Evolutionary conservation across 805 yeast species (phyloP).

Genomic region (Lipomyces oligophaga): DNA sequence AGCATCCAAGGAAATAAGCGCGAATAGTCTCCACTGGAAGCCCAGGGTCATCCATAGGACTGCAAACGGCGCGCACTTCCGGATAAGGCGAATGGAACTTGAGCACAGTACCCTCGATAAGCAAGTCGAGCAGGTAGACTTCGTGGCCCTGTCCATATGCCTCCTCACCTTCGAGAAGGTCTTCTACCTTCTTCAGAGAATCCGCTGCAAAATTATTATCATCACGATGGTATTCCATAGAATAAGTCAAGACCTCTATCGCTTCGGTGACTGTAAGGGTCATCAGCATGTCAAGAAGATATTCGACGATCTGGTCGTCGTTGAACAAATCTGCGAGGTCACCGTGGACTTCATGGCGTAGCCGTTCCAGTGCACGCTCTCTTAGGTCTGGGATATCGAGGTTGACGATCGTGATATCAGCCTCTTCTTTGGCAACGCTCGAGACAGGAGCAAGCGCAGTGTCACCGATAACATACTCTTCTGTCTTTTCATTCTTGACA

Average conservation of each 20-base stretch:
- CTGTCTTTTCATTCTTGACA: too few relatives aligned
- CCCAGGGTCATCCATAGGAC: conserved; percentile 44
- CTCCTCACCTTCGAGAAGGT: conserved; percentile 7
- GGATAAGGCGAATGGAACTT: conserved; percentile 39
- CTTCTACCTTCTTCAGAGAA: conserved; percentile 37
- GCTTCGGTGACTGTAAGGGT: conserved; percentile 30
- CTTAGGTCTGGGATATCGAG: conserved; percentile 11
- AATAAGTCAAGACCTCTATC: conserved; percentile 1
- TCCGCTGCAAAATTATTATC: conserved; percentile 47
- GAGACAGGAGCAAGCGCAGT: too few relatives aligned
- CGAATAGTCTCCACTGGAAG: conserved; percentile 50
- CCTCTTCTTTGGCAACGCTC: too few relatives aligned
- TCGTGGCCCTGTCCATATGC: conserved; percentile 7
- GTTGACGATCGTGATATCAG: conserved; percentile 5
- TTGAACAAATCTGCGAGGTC: conserved; percentile 10
- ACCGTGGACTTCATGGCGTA: background rate
- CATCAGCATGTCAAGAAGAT: conserved; percentile 44
- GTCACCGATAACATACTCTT: too few relatives aligned
- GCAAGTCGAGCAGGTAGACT: conserved; percentile 11
- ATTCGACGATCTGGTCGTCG: conserved; percentile 34
- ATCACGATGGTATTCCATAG: conserved; percentile 35
- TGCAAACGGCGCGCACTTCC: conserved; percentile 42
- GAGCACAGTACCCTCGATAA: conserved; percentile 14
- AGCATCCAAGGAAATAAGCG: conserved; percentile 48
- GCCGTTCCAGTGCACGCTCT: conserved; percentile 9